Base-by-base conservation (phyloP, 2,329 filamentous ascomycete species). In the Colletotrichum tabaci region DNA sequence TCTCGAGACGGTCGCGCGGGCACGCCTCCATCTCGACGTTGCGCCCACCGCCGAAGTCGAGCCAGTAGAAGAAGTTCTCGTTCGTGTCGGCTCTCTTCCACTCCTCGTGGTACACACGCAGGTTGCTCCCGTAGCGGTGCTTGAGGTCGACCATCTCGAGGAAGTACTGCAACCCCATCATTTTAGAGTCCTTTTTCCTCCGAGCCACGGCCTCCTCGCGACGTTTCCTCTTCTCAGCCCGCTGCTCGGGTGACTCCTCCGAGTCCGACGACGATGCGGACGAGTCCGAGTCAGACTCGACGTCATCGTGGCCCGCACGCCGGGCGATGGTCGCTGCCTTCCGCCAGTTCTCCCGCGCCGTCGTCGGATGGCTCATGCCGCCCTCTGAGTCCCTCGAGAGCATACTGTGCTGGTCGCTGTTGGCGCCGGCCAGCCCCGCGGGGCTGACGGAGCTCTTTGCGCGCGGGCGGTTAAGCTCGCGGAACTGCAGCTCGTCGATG, bases 1-100 rank as follows among this genome's bases (percentile, higher is more conserved):
- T 87, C 62, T 96, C 93, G 8, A 98, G 84, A 16, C 90, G 86
- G 71, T 93, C 91, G 46, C 95, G 87, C 1, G 94, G 91, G 74
- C 94, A 94, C 0, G 89, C 87, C 4, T 90, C 87, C 15, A 96
- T 84, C 74, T 96, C 92, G 53, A 96, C 79, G 49, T 88, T 80
- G 75, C 85, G 90, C 0, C 95, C 95, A 60, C 92, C 91, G 6
- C 95, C 95, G 70, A 93, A 87, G 79, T 98, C 95, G 1, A 98
- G 86, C 95, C 95, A 98, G 82, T 95, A 96, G 80, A 98, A 98
- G 86, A 95, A 98, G 78, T 96, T 97, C 79, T 98, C 92, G 5
- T 90, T 89, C 0, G 94, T 96, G 38, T 93, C 86, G 1, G 90
- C 85, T 72, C 88, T 89, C 80, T 94, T 94, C 95, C 95, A 98